Evolutionary conservation across 805 yeast genomes (phyloP).

Genomic region (Wickerhamiella lipophila): DNA sequence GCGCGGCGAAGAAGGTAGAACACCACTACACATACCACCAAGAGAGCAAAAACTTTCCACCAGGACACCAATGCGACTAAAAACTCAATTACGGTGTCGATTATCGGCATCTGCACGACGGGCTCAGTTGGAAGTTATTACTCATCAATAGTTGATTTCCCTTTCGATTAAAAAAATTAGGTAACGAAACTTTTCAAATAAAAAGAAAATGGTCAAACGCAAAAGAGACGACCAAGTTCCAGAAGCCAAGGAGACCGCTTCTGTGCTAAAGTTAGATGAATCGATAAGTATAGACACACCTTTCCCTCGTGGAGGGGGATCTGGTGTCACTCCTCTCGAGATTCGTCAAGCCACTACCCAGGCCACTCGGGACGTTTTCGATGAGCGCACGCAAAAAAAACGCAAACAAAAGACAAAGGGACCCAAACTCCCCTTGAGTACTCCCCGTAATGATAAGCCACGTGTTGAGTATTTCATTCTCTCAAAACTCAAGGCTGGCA

Average conservation of each 20-base stretch:
- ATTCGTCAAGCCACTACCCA: slow-evolving; percentile 86
- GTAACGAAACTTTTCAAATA: slow-evolving; percentile 3
- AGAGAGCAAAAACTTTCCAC: slow-evolving; percentile 1
- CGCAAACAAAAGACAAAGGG: slow-evolving; percentile 27
- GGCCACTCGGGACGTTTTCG: slow-evolving; percentile 66
- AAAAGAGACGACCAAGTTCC: slow-evolving; percentile 5
- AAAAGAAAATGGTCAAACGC: slow-evolving; percentile 7
- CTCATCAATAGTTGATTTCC: not conserved
- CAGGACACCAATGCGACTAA: not conserved
- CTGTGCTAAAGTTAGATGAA: slow-evolving; percentile 5
- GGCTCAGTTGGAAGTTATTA: not conserved
- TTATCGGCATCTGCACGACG: not conserved
- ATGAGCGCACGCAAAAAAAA: slow-evolving; percentile 24
- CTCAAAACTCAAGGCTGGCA: slow-evolving; percentile 55
- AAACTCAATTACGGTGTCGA: slow-evolving; percentile 1
- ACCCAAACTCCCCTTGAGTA: slow-evolving; percentile 17
- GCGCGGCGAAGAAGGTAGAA: not conserved
- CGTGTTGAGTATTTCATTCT: slow-evolving; percentile 50
- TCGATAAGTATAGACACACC: slow-evolving; percentile 34
- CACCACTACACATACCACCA: not conserved
- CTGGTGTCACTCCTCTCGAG: slow-evolving; percentile 72
- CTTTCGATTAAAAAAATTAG: slow-evolving; percentile 5
- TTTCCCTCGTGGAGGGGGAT: slow-evolving; percentile 90
- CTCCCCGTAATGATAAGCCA: slow-evolving; percentile 21
- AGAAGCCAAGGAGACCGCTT: not conserved